Evolutionary conservation across 768 basidiomycete species (phyloP).

Genomic region (Tulasnella sp.): DNA sequence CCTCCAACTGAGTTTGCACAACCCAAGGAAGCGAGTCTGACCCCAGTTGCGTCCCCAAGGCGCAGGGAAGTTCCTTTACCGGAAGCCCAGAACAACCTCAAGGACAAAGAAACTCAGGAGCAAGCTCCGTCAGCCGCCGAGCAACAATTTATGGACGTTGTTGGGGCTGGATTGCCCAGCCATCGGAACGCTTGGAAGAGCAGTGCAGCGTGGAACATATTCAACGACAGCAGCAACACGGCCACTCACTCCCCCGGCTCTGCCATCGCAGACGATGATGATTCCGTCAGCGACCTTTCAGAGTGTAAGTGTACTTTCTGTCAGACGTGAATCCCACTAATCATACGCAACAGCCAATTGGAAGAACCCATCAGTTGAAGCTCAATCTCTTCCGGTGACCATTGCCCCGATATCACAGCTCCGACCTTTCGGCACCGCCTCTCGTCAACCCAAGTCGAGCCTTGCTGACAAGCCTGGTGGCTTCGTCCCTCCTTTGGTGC

Average conservation of each 20-base stretch:
- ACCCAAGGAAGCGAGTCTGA: slow-evolving; percentile 3
- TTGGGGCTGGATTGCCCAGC: slow-evolving; percentile 8
- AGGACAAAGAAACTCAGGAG: background rate
- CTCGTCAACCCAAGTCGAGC: slow-evolving; percentile 11
- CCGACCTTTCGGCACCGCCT: background rate
- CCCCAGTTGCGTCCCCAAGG: slow-evolving; percentile 8
- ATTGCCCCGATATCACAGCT: slow-evolving; percentile 4
- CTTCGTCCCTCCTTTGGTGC: background rate
- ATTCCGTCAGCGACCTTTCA: background rate
- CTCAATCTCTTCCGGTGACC: slow-evolving; percentile 7
- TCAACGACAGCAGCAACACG: background rate
- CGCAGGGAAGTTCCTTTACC: background rate
- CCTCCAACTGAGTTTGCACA: background rate
- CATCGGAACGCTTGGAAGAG: slow-evolving; percentile 10
- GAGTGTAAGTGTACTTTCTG: slow-evolving; percentile 6
- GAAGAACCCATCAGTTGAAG: slow-evolving; percentile 10
- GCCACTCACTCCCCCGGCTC: background rate
- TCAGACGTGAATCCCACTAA: background rate
- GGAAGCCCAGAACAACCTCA: background rate
- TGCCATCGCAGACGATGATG: background rate
- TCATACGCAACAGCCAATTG: background rate
- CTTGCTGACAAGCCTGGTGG: background rate
- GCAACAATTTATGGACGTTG: slow-evolving; percentile 6
- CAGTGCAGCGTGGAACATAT: background rate
- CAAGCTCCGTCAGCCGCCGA: background rate